Base-by-base conservation (phyloP, 148 eudicot species). In the Fagopyrum esculentum region DNA sequence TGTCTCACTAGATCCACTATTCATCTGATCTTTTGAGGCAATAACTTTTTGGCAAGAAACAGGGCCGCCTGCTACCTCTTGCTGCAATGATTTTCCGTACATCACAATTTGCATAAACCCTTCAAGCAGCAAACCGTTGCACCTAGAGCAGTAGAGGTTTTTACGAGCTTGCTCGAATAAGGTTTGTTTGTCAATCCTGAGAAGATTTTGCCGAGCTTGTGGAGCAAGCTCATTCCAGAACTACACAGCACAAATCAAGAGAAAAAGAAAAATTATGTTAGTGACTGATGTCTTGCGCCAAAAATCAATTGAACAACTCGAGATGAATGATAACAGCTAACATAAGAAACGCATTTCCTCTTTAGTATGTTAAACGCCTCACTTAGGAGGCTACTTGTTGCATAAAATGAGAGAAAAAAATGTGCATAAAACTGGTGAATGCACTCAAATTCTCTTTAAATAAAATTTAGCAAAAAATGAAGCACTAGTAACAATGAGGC, bases 161-260 rank as follows among this genome's bases (percentile, higher is more conserved):
- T 95, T 95, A 74, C 98, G 97, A 75, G 98, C 97, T 84, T 92
- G 93, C 87, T 95, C 98, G 46, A 90, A 90, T 51, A 95, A 85
- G 16, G 88, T 83, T 77, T 92, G 98, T 74, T 92, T 95, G 73
- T 95, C 97, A 52, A 95, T 84, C 82, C 86, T 83, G 85, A 95
- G 81, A 71, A 95, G 96, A 70, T 87, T 76, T 77, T 87, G 89
- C 47, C 97, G 89, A 77, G 89, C 92, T 82, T 92, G 96, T 50
- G 84, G 80, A 9, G 92, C 73, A 57, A 95, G 90, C 80, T 90
- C 97, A 80, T 78, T 83, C 98, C 98, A 95, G 70, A 92, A 95
- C 98, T 95, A 80, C 9, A 8, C 51, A 26, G 43, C 40, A 40
- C 6, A 47, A 46, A 71, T 71, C 26, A 71, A n/a, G 22, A 69